phyloP scores from a whole-genome alignment of 805 yeast species.

The Barnettozyma wickerhamii region DNA sequence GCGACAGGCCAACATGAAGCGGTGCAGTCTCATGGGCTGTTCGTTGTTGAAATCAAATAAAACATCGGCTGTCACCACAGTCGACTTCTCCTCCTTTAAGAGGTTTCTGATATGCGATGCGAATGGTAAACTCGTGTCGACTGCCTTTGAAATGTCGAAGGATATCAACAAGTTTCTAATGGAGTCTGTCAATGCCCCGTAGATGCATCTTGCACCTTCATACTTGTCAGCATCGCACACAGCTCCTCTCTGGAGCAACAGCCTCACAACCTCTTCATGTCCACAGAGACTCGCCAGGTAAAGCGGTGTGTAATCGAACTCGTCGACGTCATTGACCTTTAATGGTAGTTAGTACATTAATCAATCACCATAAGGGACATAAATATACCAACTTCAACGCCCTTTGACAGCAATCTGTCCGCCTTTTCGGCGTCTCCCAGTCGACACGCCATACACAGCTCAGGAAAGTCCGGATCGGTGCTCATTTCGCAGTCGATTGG shows the following conservation, averaged over 20 bases:
- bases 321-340: constrained; percentile 44
- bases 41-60: constrained; percentile 18
- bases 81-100: constrained; percentile 12
- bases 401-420: constrained; percentile 50
- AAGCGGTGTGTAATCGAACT: constrained; percentile 72
- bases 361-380: too few relatives aligned
- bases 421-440: constrained; percentile 63
- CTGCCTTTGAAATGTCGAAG: constrained; percentile 64
- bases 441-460: constrained; percentile 63
- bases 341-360: neutral
- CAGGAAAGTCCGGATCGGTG: constrained; percentile 33
- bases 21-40: constrained; percentile 29
- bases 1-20: constrained; percentile 38
- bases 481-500: neutral
- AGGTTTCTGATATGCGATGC: constrained; percentile 62
- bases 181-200: constrained; percentile 69
- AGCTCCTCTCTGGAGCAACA: constrained; percentile 64
- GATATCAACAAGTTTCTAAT: constrained; percentile 55
- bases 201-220: constrained; percentile 73
- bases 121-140: constrained; percentile 67
- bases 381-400: constrained; percentile 37
- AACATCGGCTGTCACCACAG: constrained; percentile 20
- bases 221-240: constrained; percentile 77
- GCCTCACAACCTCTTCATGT: constrained; percentile 57
- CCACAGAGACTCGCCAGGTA: constrained; percentile 75